Conservation (phyloP, 805 yeast species). For the Brettanomyces custersianus region DNA sequence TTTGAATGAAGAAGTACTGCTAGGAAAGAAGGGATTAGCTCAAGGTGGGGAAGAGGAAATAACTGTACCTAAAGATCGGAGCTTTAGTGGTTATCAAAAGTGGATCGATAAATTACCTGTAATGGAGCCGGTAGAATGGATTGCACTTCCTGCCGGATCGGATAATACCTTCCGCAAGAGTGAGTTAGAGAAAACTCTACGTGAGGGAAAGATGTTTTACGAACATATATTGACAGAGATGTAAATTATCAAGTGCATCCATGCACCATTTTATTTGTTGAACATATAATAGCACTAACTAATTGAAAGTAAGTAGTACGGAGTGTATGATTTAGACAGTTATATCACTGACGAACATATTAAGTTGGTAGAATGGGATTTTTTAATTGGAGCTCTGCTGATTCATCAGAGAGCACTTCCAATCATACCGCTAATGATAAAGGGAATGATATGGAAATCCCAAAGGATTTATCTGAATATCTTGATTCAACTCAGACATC, state of each 20-base stretch:
- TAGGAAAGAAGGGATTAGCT: slow-evolving; percentile 33
- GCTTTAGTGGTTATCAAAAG: slow-evolving; percentile 18
- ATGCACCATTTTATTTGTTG: not conserved
- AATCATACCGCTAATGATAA: not conserved
- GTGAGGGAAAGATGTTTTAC: too few relatives aligned
- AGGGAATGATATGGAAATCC: slow-evolving; percentile 7
- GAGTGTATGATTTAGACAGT: too few relatives aligned
- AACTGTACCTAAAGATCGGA: not conserved
- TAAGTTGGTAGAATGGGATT: slow-evolving; percentile 16
- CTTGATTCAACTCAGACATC: slow-evolving; percentile 17
- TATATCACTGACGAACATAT: too few relatives aligned
- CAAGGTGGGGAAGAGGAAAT: slow-evolving; percentile 15
- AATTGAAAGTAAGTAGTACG: not conserved
- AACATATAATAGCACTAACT: not conserved
- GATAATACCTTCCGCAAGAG: slow-evolving; percentile 4
- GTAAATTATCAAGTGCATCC: too few relatives aligned
- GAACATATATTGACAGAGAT: too few relatives aligned
- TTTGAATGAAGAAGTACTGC: slow-evolving; percentile 30
- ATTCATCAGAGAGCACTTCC: not conserved
- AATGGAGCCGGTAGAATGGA: slow-evolving; percentile 29
- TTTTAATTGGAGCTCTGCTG: slow-evolving; percentile 4
- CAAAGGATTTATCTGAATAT: slow-evolving; percentile 19
- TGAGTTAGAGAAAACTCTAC: not conserved
- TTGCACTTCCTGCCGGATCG: slow-evolving; percentile 16
- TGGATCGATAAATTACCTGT: slow-evolving; percentile 53